phyloP scores from a whole-genome alignment of 2,329 filamentous ascomycete species.

The Xylariaceae sp. region DNA sequence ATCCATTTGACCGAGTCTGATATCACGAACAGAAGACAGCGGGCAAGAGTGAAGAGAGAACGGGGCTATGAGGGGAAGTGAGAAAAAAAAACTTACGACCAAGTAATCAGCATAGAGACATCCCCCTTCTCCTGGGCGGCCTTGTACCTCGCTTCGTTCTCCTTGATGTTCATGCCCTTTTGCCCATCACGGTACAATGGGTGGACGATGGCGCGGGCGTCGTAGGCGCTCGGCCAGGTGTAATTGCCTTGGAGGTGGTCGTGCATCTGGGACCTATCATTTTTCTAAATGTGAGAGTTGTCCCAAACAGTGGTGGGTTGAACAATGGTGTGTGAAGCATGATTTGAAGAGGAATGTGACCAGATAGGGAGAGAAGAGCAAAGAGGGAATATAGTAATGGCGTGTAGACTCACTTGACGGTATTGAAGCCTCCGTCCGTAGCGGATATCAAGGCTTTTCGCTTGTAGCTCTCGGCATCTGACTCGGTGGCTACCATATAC shows the following conservation, averaged over 20 bases:
- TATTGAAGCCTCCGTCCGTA: conserved; percentile 31
- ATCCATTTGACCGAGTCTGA: no score
- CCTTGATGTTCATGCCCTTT: conserved; percentile 24
- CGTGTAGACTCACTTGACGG: conserved; percentile 29
- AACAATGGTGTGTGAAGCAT: background rate
- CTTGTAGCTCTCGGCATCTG: conserved; percentile 29
- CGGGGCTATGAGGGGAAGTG: background rate
- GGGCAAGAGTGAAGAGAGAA: conserved; percentile 1
- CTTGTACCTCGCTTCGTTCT: conserved; percentile 24
- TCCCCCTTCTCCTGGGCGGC: conserved; percentile 23
- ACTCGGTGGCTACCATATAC: conserved; percentile 34
- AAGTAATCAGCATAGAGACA: conserved; percentile 26
- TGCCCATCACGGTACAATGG: conserved; percentile 23
- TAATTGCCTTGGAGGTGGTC: conserved; percentile 28
- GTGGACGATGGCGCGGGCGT: conserved; percentile 28
- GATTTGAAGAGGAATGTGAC: background rate
- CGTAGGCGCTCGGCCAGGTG: conserved; percentile 28
- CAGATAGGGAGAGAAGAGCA: background rate
- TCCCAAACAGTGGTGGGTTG: no score
- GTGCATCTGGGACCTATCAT: conserved; percentile 30
- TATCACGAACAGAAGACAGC: no score
- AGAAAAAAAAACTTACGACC: conserved; percentile 27
- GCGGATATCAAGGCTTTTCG: conserved; percentile 30
- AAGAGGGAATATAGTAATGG: background rate
- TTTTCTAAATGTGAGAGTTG: no score